Conservation (phyloP, 225 moss, liverwort and hornwort species). For the Pseudisothecium myosuroides region DNA sequence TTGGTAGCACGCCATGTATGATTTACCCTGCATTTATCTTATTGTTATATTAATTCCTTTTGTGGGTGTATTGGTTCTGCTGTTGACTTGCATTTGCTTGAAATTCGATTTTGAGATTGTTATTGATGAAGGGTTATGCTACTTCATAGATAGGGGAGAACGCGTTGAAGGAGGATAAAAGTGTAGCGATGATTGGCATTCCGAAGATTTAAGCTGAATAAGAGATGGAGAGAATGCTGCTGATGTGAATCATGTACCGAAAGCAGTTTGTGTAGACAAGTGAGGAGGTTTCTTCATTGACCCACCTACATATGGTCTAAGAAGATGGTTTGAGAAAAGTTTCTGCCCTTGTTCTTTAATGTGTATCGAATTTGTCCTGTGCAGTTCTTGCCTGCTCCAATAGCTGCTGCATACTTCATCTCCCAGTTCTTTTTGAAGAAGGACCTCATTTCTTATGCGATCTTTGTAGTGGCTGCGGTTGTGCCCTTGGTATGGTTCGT, state of each 20-base stretch:
- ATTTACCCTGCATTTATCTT: neutral
- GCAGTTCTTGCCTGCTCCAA: slow-evolving; percentile 89
- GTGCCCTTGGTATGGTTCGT: slow-evolving; percentile 84
- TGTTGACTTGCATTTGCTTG: neutral
- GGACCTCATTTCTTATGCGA: slow-evolving; percentile 48
- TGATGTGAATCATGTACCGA: neutral
- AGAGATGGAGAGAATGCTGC: neutral
- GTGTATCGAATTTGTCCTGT: neutral
- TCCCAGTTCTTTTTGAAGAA: slow-evolving; percentile 72
- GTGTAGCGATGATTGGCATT: neutral
- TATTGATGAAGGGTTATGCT: neutral
- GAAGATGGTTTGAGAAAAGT: neutral
- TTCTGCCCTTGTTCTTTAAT: neutral
- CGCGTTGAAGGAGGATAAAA: neutral
- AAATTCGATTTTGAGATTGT: neutral
- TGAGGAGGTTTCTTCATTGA: neutral
- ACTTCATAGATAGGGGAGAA: neutral
- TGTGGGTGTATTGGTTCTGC: neutral
- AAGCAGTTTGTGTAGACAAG: neutral
- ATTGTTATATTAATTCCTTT: neutral
- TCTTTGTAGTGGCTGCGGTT: slow-evolving; percentile 55
- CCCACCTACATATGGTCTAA: neutral
- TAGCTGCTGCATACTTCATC: slow-evolving; percentile 64
- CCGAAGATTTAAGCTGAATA: neutral
- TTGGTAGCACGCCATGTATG: neutral